These are phyloP conservation scores for Fusarium beomiforme DNA, from an alignment of 2,329 filamentous ascomycete species.

Conservation along the genomic window DNA sequence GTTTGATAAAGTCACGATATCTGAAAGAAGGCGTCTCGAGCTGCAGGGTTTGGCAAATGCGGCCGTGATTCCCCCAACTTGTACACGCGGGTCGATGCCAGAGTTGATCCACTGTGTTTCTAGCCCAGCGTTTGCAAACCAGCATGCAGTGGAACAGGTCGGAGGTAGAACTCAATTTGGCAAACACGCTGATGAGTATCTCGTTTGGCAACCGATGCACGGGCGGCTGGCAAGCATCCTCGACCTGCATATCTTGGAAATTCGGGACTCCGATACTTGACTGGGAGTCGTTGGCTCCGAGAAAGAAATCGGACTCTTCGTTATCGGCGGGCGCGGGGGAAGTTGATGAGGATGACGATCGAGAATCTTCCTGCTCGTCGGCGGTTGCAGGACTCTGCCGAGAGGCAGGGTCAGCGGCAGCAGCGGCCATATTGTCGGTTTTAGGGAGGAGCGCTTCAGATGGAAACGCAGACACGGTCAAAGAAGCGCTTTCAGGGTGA, in stretches of 20 bases:
- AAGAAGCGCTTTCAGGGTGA: background rate
- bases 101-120: conserved; percentile 89
- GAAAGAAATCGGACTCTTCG: conserved; percentile 94
- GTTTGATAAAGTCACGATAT: conserved; percentile 90
- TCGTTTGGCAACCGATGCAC: conserved; percentile 90
- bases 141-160: conserved; percentile 91
- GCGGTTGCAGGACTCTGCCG: conserved; percentile 38
- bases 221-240: conserved; percentile 76
- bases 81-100: conserved; percentile 96
- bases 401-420: conserved; percentile 24
- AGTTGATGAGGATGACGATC: conserved; percentile 75
- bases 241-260: conserved; percentile 77
- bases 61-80: conserved; percentile 82
- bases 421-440: conserved; percentile 38
- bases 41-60: conserved; percentile 81
- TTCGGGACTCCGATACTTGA: conserved; percentile 88
- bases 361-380: conserved; percentile 61
- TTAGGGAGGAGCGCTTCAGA: conserved; percentile 20
- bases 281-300: conserved; percentile 88
- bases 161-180: conserved; percentile 77
- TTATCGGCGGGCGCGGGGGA: conserved; percentile 81
- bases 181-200: conserved; percentile 92
- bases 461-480: conserved; percentile 4
- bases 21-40: conserved; percentile 81
- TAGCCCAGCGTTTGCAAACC: conserved; percentile 93